phyloP scores from a whole-genome alignment of 495 filamentous ascomycete genomes.

The Arthonia radiata region DNA sequence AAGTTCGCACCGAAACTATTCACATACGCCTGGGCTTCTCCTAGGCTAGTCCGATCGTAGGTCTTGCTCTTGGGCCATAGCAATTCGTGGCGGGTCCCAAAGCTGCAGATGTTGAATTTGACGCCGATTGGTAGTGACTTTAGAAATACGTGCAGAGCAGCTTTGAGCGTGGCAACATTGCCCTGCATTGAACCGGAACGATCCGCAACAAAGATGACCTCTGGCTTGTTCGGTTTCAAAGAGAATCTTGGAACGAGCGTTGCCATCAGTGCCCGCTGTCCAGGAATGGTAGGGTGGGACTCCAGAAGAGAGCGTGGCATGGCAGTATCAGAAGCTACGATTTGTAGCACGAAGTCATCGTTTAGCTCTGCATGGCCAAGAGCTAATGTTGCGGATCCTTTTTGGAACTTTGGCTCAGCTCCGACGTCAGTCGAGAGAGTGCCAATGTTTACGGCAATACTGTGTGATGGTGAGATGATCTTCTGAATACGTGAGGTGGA shows the following conservation, averaged over 20 bases:
- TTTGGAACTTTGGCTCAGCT: conserved; percentile 23
- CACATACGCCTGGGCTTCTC: conserved; percentile 24
- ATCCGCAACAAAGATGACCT: conserved; percentile 49
- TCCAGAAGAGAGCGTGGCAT: conserved; percentile 37
- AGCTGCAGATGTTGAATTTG: conserved; percentile 55
- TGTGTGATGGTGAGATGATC: conserved; percentile 41
- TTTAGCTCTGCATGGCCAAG: conserved; percentile 21
- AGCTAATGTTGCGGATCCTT: conserved; percentile 35
- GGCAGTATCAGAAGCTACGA: conserved; percentile 28
- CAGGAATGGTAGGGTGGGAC: conserved; percentile 28
- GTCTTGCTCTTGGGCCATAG: conserved; percentile 31
- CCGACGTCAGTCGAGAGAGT: conserved; percentile 20
- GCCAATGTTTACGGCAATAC: conserved; percentile 36
- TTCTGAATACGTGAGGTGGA: conserved; percentile 27
- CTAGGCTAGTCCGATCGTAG: conserved; percentile 26
- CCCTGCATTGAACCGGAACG: conserved; percentile 37
- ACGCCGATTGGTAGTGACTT: conserved; percentile 41
- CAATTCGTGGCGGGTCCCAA: conserved; percentile 26
- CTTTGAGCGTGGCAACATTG: conserved; percentile 24
- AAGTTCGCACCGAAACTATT: conserved; percentile 23
- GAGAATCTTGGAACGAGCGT: conserved; percentile 42
- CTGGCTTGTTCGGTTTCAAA: conserved; percentile 25
- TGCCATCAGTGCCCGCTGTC: conserved; percentile 39
- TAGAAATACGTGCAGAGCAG: conserved; percentile 39
- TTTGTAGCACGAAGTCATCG: conserved; percentile 27